Evolutionary conservation across 1,284 basidiomycete genomes (phyloP), one percentile per base, ranked within the genome.

Genomic region (Ustilago vetiveriae): DNA sequence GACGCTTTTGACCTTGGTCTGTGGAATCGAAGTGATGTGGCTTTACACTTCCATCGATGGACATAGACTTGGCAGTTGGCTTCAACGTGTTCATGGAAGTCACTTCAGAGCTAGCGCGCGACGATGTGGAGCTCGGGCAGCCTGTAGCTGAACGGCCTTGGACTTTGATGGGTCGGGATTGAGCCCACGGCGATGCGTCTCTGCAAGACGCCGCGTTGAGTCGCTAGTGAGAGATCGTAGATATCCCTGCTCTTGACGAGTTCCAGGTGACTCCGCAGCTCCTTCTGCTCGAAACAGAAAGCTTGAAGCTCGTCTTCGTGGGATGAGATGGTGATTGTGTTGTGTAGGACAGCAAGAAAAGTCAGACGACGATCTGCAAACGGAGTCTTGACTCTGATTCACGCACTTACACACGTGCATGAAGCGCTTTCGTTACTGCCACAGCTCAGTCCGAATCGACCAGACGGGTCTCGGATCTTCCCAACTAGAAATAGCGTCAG

Each of bases 11-110:
- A 11, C 56, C 55, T n/a, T 24, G 21, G n/a, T 51, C 49, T 49
- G 43, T 27, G 29, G 54, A 30, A 21, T 54, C 55, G 36, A 58
- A 43, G 42, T 58, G 41, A 32, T 59, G 45, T 23, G 30, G 19
- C 33, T 53, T 60, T 6, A 36, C 23, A 42, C 40, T 70, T 19
- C 50, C 50, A 62, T 71, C 53, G 37, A 24, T 57, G 43, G 68
- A 52, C 59, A 66, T 68, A 48, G 70, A 69, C 40, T 63, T 62
- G 43, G 38, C 46, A 7, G 56, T 49, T n/a, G 60, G 69, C 29
- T 70, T 47, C 39, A 62, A 35, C 11, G 66, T 64, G 69, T 56
- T 72, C 72, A 75, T 75, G 23, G 44, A 63, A 33, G 16, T 22
- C 43, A 17, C 13, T 27, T 22, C 11, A 27, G 30, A 36, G 17